Evolutionary conservation across 106 monocot genomes (phyloP), one percentile per base, ranked within the genome.

Genomic region (Acanthochlamys bracteata): DNA sequence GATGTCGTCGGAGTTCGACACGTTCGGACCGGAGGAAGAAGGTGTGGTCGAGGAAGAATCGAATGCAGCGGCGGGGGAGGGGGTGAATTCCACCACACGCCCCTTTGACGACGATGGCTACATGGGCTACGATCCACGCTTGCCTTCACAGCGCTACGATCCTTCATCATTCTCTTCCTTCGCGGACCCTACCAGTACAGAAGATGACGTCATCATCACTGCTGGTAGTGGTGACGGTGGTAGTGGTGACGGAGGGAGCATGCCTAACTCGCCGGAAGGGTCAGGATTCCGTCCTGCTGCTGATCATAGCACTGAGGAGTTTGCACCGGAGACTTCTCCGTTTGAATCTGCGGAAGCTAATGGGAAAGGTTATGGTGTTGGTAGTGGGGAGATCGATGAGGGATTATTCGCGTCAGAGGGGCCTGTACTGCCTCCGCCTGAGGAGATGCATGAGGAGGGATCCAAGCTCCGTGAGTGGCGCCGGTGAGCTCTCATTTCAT

Each of bases 401-500:
- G 68, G 53, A 42, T 56, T 68, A 53, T 68, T 68, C 21, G 20
- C 41, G 41, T 57, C 68, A 7, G 68, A 68, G 11, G 68, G 56
- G 7, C 68, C 68, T 22, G 41, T 27, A 24, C 68, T 68, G 3
- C 68, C 68, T 0, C 55, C 55, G 17, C 68, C 42, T 20, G 57
- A 57, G 11, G 14, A 68, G 57, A 68, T 68, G 68, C 68, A 40
- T 24, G 68, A 68, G 56, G 68, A 68, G 41, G 68, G 68, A 57
- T 56, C 41, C 22, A 42, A 20, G 4, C 51, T 68, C n/a, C 55
- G 68, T 40, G 68, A 68, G 25, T 68, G 68, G 68, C 68, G 68
- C 68, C 68, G 55, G 69, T 70, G 46, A 70, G 59, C 21, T 54
- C 4, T 54, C 19, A 6, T 54, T 7, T 19, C 12, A 10, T 54